Evolutionary conservation across 1,139 yeast genomes (phyloP).

Genomic region (Saccharomyces hybrid): DNA sequence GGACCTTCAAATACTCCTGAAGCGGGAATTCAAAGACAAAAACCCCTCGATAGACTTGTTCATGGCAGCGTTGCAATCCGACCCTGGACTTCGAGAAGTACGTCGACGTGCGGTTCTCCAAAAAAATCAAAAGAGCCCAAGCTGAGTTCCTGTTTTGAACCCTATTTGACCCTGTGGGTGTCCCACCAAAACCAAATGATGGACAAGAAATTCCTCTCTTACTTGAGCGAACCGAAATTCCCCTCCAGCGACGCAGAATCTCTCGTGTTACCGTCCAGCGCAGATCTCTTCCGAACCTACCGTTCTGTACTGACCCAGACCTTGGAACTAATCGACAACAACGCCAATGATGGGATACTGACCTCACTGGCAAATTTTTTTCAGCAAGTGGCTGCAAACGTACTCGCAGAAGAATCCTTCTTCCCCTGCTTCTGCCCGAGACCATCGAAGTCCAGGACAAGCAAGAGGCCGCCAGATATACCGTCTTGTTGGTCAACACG

Average conservation of each 20-base stretch:
- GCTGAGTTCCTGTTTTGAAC: conserved; percentile 74
- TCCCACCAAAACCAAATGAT: conserved; percentile 67
- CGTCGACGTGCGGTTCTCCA: conserved; percentile 49
- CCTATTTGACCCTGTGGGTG: conserved; percentile 80
- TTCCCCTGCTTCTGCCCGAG: conserved; percentile 45
- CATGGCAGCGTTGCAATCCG: conserved; percentile 50
- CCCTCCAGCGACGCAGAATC: conserved; percentile 39
- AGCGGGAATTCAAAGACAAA: conserved; percentile 30
- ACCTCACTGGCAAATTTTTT: conserved; percentile 47
- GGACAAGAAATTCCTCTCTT: conserved; percentile 54
- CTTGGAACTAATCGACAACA: conserved; percentile 45
- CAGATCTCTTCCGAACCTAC: conserved; percentile 74
- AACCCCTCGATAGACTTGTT: conserved; percentile 44
- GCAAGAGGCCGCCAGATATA: conserved; percentile 54
- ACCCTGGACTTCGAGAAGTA: conserved; percentile 73
- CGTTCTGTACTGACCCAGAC: conserved; percentile 69
- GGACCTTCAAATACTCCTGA: conserved; percentile 49
- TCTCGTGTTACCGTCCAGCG: conserved; percentile 70
- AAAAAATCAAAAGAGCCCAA: conserved; percentile 36
- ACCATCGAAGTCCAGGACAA: conserved; percentile 34
- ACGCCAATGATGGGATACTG: conserved; percentile 22
- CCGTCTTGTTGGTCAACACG: conserved; percentile 73
- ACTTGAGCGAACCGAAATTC: conserved; percentile 42
- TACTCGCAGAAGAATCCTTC: conserved; percentile 57
- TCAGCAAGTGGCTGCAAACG: conserved; percentile 57